Base-by-base conservation (phyloP, 345 rosid genomes). In the Pugionium dolabratum region DNA sequence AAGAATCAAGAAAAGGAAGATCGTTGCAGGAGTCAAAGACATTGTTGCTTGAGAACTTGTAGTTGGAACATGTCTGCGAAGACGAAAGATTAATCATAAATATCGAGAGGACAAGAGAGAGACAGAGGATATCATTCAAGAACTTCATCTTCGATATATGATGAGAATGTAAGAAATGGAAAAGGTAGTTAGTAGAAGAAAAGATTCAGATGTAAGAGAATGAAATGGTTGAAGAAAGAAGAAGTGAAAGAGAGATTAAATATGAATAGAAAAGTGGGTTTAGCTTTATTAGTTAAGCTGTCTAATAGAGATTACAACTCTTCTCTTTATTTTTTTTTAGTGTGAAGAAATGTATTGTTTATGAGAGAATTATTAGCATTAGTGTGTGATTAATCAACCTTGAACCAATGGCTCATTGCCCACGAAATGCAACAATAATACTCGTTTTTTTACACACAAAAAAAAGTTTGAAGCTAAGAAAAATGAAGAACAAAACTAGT, bases 1-100 rank as follows among this genome's bases (percentile, higher is more conserved):
- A 88, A 1, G 97, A 83, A 74, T 72, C 81, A 54, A 90, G 76
- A 60, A 68, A 76, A n/a, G 97, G 95, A 34, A 93, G 97, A 59
- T 85, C 89, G 26, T 69, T 45, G 80, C 97, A 93, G 39, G 96
- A 80, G 32, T 64, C 58, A 59, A 84, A 93, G 54, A 73, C 67
- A 45, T 69, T 76, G 84, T 90, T 86, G 58, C 54, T 53, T 4
- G 97, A 74, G 83, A 93, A 90, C 5, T 72, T 47, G 65, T 86
- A 84, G n/a, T 61, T 69, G 6, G 82, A 54, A 67, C 98, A 92
- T 40, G 84, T 73, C 69, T 85, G 95, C 57, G 78, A 75, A 62
- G 4, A 63, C 43, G 75, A 75, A 6, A 54, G 26, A 25, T 59
- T 47, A 48, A 56, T 49, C 46, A 63, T 56, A n/a, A 51, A 69